Conservation (phyloP, 352 stramenopile species). For the Phytophthora macrochlamydospora region DNA sequence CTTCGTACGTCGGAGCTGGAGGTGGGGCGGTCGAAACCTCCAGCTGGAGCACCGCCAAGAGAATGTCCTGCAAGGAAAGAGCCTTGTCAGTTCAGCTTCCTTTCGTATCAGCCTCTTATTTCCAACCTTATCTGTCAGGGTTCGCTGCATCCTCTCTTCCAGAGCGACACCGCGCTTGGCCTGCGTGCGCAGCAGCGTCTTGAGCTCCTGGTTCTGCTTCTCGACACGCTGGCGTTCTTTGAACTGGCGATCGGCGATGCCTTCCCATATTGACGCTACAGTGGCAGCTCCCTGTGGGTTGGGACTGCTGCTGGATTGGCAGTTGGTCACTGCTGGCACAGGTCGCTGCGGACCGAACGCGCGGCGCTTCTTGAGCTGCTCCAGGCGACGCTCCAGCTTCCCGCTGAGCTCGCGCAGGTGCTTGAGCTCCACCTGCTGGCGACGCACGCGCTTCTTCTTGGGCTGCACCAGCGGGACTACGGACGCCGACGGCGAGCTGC, state of each 20-base stretch:
- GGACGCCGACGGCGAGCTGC: conserved; percentile 11
- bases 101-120: not conserved
- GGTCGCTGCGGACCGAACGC: not conserved
- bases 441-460: conserved; percentile 40
- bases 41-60: not conserved
- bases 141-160: conserved; percentile 12
- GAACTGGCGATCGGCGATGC: conserved; percentile 33
- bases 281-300: not conserved
- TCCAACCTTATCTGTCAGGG: not conserved
- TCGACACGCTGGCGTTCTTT: conserved; percentile 28
- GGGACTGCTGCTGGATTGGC: not conserved
- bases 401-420: conserved; percentile 37
- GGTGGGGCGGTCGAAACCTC: too few species aligned
- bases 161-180: conserved; percentile 4
- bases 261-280: conserved; percentile 21
- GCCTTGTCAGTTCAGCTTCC: not conserved
- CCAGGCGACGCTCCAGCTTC: conserved; percentile 33
- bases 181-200: conserved; percentile 23
- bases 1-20: not conserved
- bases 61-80: conserved; percentile 1
- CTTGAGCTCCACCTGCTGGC: conserved; percentile 42
- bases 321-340: not conserved
- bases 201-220: conserved; percentile 41
- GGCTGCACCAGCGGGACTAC: not conserved
- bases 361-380: conserved; percentile 33